Percentiles rank a stretch among this genome's conserved stretches.
These are phyloP conservation scores for Dimargaris cristalligena DNA, from an alignment of 192 early-diverging fungal species.

Conservation along the genomic window DNA sequence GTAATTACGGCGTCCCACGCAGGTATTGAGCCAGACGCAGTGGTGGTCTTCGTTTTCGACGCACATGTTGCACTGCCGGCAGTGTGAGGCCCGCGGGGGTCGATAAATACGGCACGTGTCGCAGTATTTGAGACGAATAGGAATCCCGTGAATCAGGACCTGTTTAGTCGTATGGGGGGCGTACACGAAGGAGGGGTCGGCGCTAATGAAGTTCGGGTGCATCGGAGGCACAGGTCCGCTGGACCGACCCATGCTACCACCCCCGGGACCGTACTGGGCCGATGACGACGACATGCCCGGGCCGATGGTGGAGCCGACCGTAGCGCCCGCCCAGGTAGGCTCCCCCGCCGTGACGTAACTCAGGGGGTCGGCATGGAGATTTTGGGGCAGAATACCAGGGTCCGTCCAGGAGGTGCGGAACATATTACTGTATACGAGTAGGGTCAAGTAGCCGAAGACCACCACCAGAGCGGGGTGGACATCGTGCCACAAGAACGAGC, in stretches of 20 bases:
- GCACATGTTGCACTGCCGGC: conserved; percentile 77
- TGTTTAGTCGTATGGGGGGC: conserved; percentile 29
- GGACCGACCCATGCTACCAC: too few species aligned
- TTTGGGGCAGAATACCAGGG: conserved; percentile 57
- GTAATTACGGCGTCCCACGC: conserved; percentile 73
- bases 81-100: conserved; percentile 76
- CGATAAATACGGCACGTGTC: conserved; percentile 77
- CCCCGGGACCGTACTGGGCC: neutral
- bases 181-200: conserved; percentile 16
- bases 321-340: neutral
- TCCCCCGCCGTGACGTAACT: conserved; percentile 3
- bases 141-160: conserved; percentile 39
- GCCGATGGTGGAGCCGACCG: neutral
- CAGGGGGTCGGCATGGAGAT: conserved; percentile 37
- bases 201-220: conserved; percentile 2
- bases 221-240: too few species aligned
- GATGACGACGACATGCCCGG: neutral
- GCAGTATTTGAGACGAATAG: conserved; percentile 72
- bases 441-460: conserved; percentile 46
- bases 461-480: conserved; percentile 41
- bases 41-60: conserved; percentile 80
- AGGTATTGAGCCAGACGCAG: conserved; percentile 90
- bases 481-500: conserved; percentile 44
- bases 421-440: conserved; percentile 46
- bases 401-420: conserved; percentile 59